Evolutionary conservation across 805 yeast genomes (phyloP), one percentile per base, ranked within the genome.

Genomic region (Wickerhamomyces hampshirensis): DNA sequence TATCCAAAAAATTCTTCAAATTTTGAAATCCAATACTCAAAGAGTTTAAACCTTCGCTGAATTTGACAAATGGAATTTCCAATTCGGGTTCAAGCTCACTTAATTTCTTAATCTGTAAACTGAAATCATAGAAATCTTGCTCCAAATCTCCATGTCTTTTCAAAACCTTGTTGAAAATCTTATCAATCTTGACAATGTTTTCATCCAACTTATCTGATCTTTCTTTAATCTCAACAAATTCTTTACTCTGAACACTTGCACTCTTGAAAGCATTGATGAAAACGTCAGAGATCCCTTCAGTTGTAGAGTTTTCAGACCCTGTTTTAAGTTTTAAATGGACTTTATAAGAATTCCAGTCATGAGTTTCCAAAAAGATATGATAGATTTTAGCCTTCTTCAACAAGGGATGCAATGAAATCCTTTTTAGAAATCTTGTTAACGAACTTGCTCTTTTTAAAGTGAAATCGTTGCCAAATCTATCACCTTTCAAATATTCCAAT

Each of bases 251-350:
- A 34, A 68, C 62, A 32, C 72, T 66, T 5, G 82, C 80, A 33
- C 85, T 80, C 38, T 91, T 82, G 53, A 91, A 86, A n/a, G 95
- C 95, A 55, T 91, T 91, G 82, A 91, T 84, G 29, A 93, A 78
- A 3, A 84, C 81, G 54, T 91, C 98, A 0, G 95, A 80, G n/a
- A 91, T 71, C 11, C 85, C 78, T 34, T 93, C 98, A 3, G 55
- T 50, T 6, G 52, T 47, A 11, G 48, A 33, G 14, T 34, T 35
- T 8, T 54, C 53, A 5, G 39, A 37, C 11, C 40, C 16, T 1
- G 37, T 37, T 15, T 45, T 47, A 2, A 63, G 43, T 50, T 73
- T 77, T 32, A 78, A 55, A 45, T 77, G 75, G 37, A 72, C 68
- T 42, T 77, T 76, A 56, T 77, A 82, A 1, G 84, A 71, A 38